Evolutionary conservation across 2,329 filamentous ascomycete species (phyloP), one percentile per base, ranked within the genome.

Genomic region (Fusarium sp.): DNA sequence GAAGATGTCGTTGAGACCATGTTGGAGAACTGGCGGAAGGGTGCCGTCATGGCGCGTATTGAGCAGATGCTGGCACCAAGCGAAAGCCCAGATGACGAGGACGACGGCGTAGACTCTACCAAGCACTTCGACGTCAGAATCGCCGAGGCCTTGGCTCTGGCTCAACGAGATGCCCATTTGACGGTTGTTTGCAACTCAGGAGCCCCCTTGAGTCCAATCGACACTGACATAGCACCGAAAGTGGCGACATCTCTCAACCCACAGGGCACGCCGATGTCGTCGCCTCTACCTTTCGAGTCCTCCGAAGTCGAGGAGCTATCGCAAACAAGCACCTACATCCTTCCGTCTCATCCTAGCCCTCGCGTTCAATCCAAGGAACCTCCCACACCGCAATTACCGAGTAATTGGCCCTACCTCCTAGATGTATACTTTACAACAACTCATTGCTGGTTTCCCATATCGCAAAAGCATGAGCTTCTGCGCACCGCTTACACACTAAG

Each of bases 381-480:
- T 23, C 23, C 23, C 23, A 23, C 23, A 23, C 31, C 43, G 23
- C 27, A 27, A 13, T 46, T 46, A 13, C 18, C 43, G 9, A 23
- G 13, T 10, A n/a, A 65, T 23, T 65, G 60, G 63, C 48, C 60
- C n/a, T 47, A 43, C 18, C 48, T 66, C 1, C 18, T 66, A 2
- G 59, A 66, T 16, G 12, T 66, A 18, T 53, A 66, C 12, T 58
- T 62, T 31, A 31, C 41, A n/a, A 59, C 40, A 23, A 66, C 59
- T 3, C 63, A 66, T 36, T 66, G 53, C 44, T 66, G 63, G 63
- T 62, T 66, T 9, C 63, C 63, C 4, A 66, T 66, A 2, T 50
- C 53, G 3, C 59, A 59, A 8, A 66, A 59, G 10, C 54, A 66
- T n/a, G 59, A 62, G 8, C 50, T 66, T 16, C 11, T 66, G 15